Base-by-base conservation (phyloP, 257 asterid genomes). In the Rehmannia glutinosa region DNA sequence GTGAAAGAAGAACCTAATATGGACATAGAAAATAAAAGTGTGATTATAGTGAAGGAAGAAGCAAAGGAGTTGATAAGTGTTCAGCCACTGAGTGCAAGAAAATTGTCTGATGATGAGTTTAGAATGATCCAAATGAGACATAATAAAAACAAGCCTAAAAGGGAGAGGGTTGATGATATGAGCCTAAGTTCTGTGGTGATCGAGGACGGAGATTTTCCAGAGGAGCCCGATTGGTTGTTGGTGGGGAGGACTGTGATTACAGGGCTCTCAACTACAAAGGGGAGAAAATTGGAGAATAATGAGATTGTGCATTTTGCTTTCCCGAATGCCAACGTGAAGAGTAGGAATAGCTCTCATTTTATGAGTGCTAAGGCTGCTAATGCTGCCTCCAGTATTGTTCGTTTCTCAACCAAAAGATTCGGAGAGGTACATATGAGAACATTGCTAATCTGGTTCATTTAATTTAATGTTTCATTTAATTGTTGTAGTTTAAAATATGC, bases 221-320 rank as follows among this genome's bases (percentile, higher is more conserved):
- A 86, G 73, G 93, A 86, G 62, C 80, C 81, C 1, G 93, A 78
- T 23, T 91, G 96, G 97, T 69, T 88, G 77, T 74, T 91, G 78
- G 97, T 91, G 5, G 96, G 91, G 36, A 82, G 97, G 77, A 77
- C 83, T 4, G 78, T 86, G 54, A 67, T 91, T 27, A 79, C 73
- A 5, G 97, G 96, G 49, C 77, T 86, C 38, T 91, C 97, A 3
- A 91, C 97, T 1, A 88, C 96, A 0, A 88, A 72, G 50, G 97
- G 96, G 20, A 84, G 95, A 54, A 88, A 88, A 75, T 25, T 91
- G 74, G 93, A 80, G 83, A 78, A 81, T 28, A 88, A 91, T 77
- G 97, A 91, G 84, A 88, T 91, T 66, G 91, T 91, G 69, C 87
- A 86, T 76, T 83, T 91, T 71, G 53, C 77, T 66, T 88, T 91